Base-by-base conservation (phyloP, 169 alveolate species). In the Plasmodium vivax region DNA sequence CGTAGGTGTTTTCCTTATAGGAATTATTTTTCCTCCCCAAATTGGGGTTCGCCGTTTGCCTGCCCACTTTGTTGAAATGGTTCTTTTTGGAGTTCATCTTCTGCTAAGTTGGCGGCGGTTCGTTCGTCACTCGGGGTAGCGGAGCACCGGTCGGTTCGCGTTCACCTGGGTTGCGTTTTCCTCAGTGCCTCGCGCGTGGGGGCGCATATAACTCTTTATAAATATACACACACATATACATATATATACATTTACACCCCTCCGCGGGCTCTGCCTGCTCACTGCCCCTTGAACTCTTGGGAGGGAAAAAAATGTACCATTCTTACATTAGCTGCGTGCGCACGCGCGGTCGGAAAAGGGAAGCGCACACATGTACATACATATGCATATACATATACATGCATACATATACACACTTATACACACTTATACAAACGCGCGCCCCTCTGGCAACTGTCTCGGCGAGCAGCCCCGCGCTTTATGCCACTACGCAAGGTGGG, bases 41-140 rank as follows among this genome's bases (percentile, higher is more conserved):
- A 41, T 27, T 56, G 19, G 54, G 75, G 72, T 41, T 90, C 34
- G 6, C 43, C 16, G 43, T 14, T 41, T 90, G 88, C 68, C 82
- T 88, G 72, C 32, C 34, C 9, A 79, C 82, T 36, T 88, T 88
- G 19, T 73, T 79, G 27, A 79, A 43, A 16, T 81, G 7, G 58
- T 41, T 79, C 54, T 88, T 88, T 62, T 88, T 88, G 16, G 82
- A 73, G 72, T 88, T 71, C 94, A 88, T 88, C n/a, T 45, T 68
- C 41, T 14, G 77, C n/a, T 68, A 68, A 2, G 38, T 7, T 68
- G 16, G 12, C 12, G 9, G 41, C n/a, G 77, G 6, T 68, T 71
- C 9, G 43, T 83, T 34, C 19, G 23, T 56, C 30, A 1, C 23
- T 51, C 23, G 9, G 62, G 62, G 34, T 0, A 12, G 43, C 30